Evolutionary conservation across 2,329 filamentous ascomycete species (phyloP).

Genomic region (Xenosphaeropsis pyriputrescens): DNA sequence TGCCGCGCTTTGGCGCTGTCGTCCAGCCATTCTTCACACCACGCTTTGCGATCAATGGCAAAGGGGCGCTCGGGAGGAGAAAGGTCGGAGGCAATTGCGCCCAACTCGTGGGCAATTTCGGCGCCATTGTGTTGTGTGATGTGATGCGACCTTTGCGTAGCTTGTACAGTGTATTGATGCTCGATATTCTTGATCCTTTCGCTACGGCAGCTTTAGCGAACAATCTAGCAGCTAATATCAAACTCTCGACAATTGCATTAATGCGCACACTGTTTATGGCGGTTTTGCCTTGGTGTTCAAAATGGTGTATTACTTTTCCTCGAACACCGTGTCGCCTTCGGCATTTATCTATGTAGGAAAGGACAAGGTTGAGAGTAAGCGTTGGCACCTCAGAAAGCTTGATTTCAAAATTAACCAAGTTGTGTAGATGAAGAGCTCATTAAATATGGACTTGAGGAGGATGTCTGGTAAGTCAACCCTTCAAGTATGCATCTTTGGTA

Average conservation of each 20-base stretch:
- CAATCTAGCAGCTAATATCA: slow-evolving; percentile 15
- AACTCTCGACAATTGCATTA: slow-evolving; percentile 5
- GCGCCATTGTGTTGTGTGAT: slow-evolving; percentile 16
- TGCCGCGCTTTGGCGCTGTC: slow-evolving; percentile 34
- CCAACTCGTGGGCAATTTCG: slow-evolving; percentile 19
- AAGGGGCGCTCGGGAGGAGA: slow-evolving; percentile 15
- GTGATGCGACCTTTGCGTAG: background rate
- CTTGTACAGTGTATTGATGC: slow-evolving; percentile 3
- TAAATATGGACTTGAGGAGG: slow-evolving; percentile 84
- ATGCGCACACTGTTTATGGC: background rate
- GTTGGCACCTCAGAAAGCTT: slow-evolving; percentile 2
- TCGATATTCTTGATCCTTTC: slow-evolving; percentile 2
- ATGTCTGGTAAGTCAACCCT: slow-evolving; percentile 59
- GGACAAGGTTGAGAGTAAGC: slow-evolving; percentile 91
- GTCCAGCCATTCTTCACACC: slow-evolving; percentile 36
- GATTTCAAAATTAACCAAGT: slow-evolving; percentile 1
- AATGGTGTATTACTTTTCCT: slow-evolving; percentile 97
- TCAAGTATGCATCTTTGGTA: background rate
- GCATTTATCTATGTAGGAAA: slow-evolving; percentile 95
- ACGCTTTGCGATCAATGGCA: slow-evolving; percentile 17
- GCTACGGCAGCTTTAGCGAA: slow-evolving; percentile 9
- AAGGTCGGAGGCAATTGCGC: slow-evolving; percentile 15
- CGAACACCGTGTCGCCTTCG: slow-evolving; percentile 64
- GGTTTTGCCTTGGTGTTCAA: slow-evolving; percentile 5
- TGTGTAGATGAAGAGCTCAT: slow-evolving; percentile 84